phyloP scores from a whole-genome alignment of 169 alveolate genomes.

The Plasmodium coatneyi region DNA sequence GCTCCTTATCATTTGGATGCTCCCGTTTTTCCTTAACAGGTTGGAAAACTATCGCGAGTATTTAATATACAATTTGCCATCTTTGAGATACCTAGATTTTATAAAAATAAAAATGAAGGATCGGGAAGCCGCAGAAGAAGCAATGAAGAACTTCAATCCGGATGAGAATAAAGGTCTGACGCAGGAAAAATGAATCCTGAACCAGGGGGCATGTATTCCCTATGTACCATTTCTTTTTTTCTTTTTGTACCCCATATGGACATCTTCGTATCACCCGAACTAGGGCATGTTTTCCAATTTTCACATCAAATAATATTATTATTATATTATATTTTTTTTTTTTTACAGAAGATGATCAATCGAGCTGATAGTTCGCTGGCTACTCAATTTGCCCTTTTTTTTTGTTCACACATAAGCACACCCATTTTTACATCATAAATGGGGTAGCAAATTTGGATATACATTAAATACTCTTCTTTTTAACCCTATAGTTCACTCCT shows the following conservation, averaged over 20 bases:
- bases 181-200: not conserved
- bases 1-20: not conserved
- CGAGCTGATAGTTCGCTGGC: not conserved
- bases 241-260: not conserved
- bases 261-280: not conserved
- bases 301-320: not conserved
- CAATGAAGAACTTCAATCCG: constrained; percentile 34
- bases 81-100: constrained; percentile 84
- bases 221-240: not conserved
- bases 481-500: not conserved
- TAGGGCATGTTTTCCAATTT: not conserved
- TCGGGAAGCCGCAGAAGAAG: constrained; percentile 75
- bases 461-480: not conserved
- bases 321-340: not conserved
- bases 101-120: constrained; percentile 81
- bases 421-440: not conserved
- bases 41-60: constrained; percentile 82
- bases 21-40: constrained; percentile 7
- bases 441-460: not conserved
- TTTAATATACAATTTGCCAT: constrained; percentile 80
- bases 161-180: constrained; percentile 11
- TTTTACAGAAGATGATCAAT: constrained; percentile 19
- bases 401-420: not conserved
- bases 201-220: not conserved
- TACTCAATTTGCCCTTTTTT: not conserved